A percentile compares a stretch with the other conserved stretches of the same genome.
These are phyloP conservation scores for Lactarius indigo DNA, from an alignment of 768 basidiomycete species.

Conservation along the genomic window DNA sequence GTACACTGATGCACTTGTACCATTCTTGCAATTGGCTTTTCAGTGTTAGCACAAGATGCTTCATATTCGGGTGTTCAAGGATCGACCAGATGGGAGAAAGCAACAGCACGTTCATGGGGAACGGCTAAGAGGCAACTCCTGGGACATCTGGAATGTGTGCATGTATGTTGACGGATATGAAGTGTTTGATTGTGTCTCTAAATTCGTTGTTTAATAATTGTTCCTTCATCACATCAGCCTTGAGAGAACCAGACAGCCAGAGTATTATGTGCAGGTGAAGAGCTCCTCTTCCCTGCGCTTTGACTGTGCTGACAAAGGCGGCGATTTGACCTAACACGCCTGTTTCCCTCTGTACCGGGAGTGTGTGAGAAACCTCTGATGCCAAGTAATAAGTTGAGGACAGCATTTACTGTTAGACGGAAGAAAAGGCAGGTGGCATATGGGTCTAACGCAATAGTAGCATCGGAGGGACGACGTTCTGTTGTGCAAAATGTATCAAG, in stretches of 20 bases:
- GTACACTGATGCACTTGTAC: too few species aligned
- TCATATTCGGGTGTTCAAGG: too few species aligned
- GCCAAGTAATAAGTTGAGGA: not conserved
- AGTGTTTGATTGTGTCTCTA: too few species aligned
- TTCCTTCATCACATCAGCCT: too few species aligned
- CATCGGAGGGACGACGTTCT: conserved; percentile 39
- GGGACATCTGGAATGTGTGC: too few species aligned
- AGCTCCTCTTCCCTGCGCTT: not conserved
- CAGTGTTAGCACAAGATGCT: too few species aligned
- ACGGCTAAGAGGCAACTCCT: too few species aligned
- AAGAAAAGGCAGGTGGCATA: not conserved
- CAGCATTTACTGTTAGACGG: not conserved
- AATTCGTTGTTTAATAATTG: too few species aligned
- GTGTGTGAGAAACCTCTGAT: not conserved
- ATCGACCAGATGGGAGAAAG: too few species aligned
- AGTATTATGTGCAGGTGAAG: not conserved
- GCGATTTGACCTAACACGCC: not conserved
- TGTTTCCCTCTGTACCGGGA: not conserved
- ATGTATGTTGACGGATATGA: too few species aligned
- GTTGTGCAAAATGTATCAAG: conserved; percentile 38
- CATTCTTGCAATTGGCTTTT: too few species aligned
- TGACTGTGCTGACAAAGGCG: not conserved
- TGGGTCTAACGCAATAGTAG: conserved; percentile 6
- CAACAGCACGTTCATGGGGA: too few species aligned
- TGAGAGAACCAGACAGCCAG: not conserved